phyloP scores from a whole-genome alignment of 1,284 basidiomycete genomes.

The Fomitopsis pinicola region DNA sequence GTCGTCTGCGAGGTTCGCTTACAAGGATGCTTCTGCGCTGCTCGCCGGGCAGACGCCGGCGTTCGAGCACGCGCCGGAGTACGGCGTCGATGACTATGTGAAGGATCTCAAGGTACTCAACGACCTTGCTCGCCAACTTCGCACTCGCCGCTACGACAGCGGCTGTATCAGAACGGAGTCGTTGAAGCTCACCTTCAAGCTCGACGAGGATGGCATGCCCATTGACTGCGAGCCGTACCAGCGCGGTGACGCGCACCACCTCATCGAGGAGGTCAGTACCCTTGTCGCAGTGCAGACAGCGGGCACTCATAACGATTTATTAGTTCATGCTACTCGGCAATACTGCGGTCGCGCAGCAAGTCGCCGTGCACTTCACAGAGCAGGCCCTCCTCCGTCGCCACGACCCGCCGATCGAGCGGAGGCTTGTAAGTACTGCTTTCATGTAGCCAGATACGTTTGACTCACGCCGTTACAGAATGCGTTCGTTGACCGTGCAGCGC shows the following conservation, averaged over 20 bases:
- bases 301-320: neutral
- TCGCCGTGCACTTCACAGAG: conserved; percentile 92
- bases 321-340: conserved; percentile 96
- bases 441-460: conserved; percentile 2
- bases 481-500: conserved; percentile 76
- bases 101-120: conserved; percentile 75
- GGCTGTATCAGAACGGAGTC: conserved; percentile 80
- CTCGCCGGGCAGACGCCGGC: conserved; percentile 72
- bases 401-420: conserved; percentile 88
- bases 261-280: conserved; percentile 81
- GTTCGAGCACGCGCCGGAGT: conserved; percentile 51
- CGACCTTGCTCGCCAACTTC: conserved; percentile 71
- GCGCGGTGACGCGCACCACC: conserved; percentile 68
- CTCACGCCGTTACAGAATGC: conserved; percentile 45
- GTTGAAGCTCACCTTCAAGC: conserved; percentile 70
- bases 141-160: conserved; percentile 70
- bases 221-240: conserved; percentile 71
- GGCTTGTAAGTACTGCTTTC: conserved; percentile 50
- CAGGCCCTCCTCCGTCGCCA: conserved; percentile 93
- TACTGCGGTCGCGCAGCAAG: conserved; percentile 85
- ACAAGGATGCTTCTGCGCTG: conserved; percentile 76
- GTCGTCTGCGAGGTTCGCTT: conserved; percentile 84
- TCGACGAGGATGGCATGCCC: conserved; percentile 85
- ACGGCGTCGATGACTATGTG: conserved; percentile 59
- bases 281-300: neutral